Evolutionary conservation across 176 grass and related monocot genomes (phyloP), one percentile per base, ranked within the genome.

Genomic region (Poa annua): DNA sequence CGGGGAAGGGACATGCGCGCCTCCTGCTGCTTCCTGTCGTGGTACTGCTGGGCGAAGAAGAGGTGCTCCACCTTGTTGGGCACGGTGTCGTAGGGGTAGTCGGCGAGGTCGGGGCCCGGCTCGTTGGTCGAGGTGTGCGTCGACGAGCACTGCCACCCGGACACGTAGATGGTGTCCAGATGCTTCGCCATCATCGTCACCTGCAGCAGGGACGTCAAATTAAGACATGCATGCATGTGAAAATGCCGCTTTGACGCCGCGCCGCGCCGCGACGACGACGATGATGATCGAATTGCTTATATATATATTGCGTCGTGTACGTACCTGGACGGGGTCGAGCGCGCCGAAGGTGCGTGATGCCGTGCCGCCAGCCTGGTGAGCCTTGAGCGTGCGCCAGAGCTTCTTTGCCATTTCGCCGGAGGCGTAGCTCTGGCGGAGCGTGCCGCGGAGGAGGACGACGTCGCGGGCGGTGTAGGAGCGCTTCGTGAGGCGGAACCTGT

Each of bases 131-230:
- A 69, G 68, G 95, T 97, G 86, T 97, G 95, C 29, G 95, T 97
- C 17, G 95, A 97, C 57, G 92, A 97, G 89, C 95, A 97, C 92
- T 97, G 95, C 95, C 95, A 97, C 16, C 95, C 95, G 71, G 95
- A 93, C 20, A 93, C 95, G 87, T 97, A 97, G 81, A 97, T 81
- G 38, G 95, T 92, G 84, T 97, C 95, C 20, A 97, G 92, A 66
- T 94, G 88, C 82, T 93, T 94, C 8, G 92, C 92, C 95, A 97
- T 97, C 95, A 94, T 97, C 25, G 95, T 94, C 6, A 94, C 95
- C 91, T 97, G 86, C 29, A 45, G 44, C 45, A 69, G 53, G 50
- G 3, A 26, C 3, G 29, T 29, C 29, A 29, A 29, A 29, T 29
- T 29, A 49, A 21, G 44, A 17, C 12, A 42, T 42, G 41, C n/a